Evolutionary conservation across 768 basidiomycete species (phyloP).

Genomic region (Chalciporus pseudorubinellus): DNA sequence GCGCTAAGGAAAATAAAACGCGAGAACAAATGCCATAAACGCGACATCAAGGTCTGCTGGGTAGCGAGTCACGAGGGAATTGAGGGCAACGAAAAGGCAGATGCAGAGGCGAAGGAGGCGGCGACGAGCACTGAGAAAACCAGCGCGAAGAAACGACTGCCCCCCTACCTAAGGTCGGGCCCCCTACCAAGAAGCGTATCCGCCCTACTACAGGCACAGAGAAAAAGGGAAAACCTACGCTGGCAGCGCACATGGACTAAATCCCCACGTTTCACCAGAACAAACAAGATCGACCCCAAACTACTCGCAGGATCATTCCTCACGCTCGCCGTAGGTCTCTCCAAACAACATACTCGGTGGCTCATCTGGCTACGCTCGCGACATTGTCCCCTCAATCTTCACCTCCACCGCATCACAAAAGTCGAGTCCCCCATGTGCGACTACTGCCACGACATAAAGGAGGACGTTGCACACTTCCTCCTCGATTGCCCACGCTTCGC

Average conservation of each 20-base stretch:
- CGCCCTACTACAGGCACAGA: neutral
- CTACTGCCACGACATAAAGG: too few relatives aligned
- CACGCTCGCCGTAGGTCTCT: too few relatives aligned
- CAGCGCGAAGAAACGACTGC: neutral
- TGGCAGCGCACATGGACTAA: neutral
- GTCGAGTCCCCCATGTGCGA: too few relatives aligned
- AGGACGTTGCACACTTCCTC: too few relatives aligned
- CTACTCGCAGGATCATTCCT: neutral
- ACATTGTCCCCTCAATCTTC: too few relatives aligned
- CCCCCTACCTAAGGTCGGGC: neutral
- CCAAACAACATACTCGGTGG: too few relatives aligned
- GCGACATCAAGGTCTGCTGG: conserved; percentile 11
- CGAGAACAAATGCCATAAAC: neutral
- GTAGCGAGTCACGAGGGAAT: conserved; percentile 16
- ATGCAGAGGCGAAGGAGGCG: conserved; percentile 20
- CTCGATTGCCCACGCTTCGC: too few relatives aligned
- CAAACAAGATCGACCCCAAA: neutral
- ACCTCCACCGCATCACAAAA: too few relatives aligned
- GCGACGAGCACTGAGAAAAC: neutral
- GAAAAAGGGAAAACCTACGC: neutral
- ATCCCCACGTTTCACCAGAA: neutral
- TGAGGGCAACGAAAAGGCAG: conserved; percentile 21
- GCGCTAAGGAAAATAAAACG: neutral
- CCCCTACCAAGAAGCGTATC: neutral
- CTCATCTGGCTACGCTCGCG: too few relatives aligned